These are phyloP conservation scores for Sicyos baderoa DNA, from an alignment of 306 rosid genomes.

Conservation along the genomic window DNA sequence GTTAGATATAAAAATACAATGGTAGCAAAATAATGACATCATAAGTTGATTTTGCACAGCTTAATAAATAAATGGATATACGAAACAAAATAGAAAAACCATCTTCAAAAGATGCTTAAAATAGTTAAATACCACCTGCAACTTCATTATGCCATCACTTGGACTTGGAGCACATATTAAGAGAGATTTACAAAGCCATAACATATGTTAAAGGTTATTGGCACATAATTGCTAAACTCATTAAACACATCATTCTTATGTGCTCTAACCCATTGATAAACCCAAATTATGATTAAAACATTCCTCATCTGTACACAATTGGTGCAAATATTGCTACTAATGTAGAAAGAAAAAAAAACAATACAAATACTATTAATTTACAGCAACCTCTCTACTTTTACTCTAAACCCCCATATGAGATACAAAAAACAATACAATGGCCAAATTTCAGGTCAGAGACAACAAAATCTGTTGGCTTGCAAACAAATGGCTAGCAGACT, in stretches of 20 bases:
- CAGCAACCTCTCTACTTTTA: not conserved
- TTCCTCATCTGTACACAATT: not conserved
- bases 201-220: not conserved
- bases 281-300: not conserved
- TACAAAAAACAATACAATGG: not conserved
- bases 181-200: not conserved
- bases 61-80: too few species aligned
- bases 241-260: not conserved
- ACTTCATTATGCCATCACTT: not conserved
- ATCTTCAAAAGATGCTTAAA: too few species aligned
- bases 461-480: not conserved
- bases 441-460: not conserved
- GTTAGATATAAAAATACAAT: too few species aligned
- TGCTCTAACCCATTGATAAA: slow-evolving; percentile 4
- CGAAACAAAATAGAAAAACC: too few species aligned
- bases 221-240: not conserved
- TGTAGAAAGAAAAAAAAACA: too few species aligned
- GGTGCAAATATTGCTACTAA: not conserved
- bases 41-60: too few species aligned
- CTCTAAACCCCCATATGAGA: not conserved
- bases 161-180: not conserved
- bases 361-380: not conserved
- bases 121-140: not conserved
- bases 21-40: too few species aligned
- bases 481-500: not conserved